phyloP scores from a whole-genome alignment of 78 protist species.

The Monocercomonoides exilis region DNA sequence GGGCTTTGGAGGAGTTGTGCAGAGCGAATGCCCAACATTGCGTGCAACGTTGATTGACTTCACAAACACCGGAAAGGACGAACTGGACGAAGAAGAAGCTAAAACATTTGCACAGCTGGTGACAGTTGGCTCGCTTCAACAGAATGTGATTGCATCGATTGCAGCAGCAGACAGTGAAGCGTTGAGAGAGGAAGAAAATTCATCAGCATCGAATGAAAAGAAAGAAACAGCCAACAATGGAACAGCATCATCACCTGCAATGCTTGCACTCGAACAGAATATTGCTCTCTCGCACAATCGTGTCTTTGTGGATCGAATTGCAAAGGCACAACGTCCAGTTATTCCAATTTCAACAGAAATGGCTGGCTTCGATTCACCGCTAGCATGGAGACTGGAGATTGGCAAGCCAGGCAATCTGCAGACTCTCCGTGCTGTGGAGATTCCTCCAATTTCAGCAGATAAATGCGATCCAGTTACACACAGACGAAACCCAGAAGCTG shows the following conservation, averaged over 20 bases:
- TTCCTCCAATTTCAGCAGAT: background rate
- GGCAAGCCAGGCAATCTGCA: slow-evolving; percentile 1
- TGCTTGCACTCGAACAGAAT: background rate
- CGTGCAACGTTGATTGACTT: background rate
- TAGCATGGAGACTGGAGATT: background rate
- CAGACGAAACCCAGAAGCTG: background rate
- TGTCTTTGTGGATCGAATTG: background rate
- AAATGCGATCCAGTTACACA: background rate
- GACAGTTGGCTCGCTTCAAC: no score
- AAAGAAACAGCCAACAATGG: no score
- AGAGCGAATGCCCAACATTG: background rate
- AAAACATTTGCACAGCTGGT: background rate
- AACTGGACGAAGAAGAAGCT: background rate
- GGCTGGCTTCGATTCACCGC: background rate
- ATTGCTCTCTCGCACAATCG: background rate
- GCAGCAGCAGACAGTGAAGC: background rate
- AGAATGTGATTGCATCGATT: no score
- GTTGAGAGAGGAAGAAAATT: background rate
- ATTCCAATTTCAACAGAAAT: background rate
- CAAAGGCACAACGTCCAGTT: background rate
- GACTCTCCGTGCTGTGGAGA: background rate
- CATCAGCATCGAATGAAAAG: no score
- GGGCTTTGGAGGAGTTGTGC: background rate
- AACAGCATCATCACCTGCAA: background rate
- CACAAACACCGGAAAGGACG: background rate